Evolutionary conservation across 225 moss, liverwort and hornwort species (phyloP).

Genomic region (Marchantia paleacea): DNA sequence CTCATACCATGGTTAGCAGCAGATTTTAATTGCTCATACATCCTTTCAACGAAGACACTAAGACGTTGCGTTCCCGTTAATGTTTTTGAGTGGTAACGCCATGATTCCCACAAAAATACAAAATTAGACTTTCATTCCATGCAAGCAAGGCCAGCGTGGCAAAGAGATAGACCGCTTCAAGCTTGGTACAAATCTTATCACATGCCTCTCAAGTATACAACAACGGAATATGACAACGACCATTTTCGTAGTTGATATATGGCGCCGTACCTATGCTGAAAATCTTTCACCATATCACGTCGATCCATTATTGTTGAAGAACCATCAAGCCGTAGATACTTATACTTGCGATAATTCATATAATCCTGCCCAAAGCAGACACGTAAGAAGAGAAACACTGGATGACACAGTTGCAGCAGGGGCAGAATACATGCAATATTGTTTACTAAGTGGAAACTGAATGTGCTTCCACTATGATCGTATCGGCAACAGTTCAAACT

Average conservation of each 20-base stretch:
- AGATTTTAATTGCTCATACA: too few species aligned
- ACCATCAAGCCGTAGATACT: conserved; percentile 83
- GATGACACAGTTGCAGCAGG: background rate
- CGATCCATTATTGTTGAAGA: conserved; percentile 95
- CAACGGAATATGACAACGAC: background rate
- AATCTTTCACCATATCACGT: conserved; percentile 95
- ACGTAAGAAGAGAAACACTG: background rate
- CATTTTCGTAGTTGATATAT: background rate
- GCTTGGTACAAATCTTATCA: too few species aligned
- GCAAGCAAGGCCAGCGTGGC: too few species aligned
- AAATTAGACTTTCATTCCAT: too few species aligned
- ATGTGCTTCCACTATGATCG: background rate
- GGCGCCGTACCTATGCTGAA: conserved; percentile 66
- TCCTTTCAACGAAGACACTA: too few species aligned
- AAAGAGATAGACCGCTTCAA: too few species aligned
- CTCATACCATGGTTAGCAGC: background rate
- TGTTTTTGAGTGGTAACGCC: too few species aligned
- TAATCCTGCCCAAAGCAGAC: conserved; percentile 55
- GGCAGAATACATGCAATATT: background rate
- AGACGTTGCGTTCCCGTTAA: too few species aligned
- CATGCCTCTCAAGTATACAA: too few species aligned
- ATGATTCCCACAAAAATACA: too few species aligned
- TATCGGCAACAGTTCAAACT: too few species aligned
- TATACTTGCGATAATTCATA: conserved; percentile 91
- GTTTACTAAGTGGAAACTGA: background rate